Evolutionary conservation across 495 filamentous ascomycete genomes (phyloP).

Genomic region (Trichoderma reesei): DNA sequence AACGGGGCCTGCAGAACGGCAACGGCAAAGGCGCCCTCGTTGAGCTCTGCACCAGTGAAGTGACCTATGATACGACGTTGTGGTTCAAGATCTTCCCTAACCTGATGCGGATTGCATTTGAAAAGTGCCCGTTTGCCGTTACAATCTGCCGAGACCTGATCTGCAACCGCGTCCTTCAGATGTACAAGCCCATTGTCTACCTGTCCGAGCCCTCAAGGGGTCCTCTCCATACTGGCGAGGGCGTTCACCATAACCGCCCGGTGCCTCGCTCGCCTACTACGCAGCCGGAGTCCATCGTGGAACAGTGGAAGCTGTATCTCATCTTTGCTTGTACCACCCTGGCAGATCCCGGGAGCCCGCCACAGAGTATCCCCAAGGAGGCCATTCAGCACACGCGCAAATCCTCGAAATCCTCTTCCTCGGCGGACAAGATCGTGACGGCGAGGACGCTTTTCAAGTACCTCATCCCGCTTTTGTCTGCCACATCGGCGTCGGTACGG

Average conservation of each 20-base stretch:
- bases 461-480: conserved; percentile 77
- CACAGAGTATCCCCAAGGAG: conserved; percentile 19
- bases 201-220: conserved; percentile 65
- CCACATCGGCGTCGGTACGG: conserved; percentile 63
- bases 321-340: conserved; percentile 95
- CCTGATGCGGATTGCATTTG: conserved; percentile 80
- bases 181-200: conserved; percentile 71
- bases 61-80: conserved; percentile 84
- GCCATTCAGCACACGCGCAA: conserved; percentile 77
- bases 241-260: conserved; percentile 33
- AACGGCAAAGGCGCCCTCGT: conserved; percentile 78
- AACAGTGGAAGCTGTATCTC: conserved; percentile 98
- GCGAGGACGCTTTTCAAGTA: conserved; percentile 82
- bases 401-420: conserved; percentile 65
- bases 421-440: conserved; percentile 75
- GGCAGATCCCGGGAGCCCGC: conserved; percentile 65
- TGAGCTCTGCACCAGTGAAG: conserved; percentile 90
- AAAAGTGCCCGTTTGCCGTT: conserved; percentile 83
- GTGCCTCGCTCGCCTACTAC: conserved; percentile 54
- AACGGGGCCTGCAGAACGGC: conserved; percentile 79
- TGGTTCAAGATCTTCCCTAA: conserved; percentile 99
- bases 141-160: conserved; percentile 84
- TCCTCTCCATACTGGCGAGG: conserved; percentile 42
- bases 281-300: conserved; percentile 77
- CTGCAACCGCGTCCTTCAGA: conserved; percentile 81